Evolutionary conservation across 1,284 basidiomycete species (phyloP).

Genomic region (Apiotrichum sp.): DNA sequence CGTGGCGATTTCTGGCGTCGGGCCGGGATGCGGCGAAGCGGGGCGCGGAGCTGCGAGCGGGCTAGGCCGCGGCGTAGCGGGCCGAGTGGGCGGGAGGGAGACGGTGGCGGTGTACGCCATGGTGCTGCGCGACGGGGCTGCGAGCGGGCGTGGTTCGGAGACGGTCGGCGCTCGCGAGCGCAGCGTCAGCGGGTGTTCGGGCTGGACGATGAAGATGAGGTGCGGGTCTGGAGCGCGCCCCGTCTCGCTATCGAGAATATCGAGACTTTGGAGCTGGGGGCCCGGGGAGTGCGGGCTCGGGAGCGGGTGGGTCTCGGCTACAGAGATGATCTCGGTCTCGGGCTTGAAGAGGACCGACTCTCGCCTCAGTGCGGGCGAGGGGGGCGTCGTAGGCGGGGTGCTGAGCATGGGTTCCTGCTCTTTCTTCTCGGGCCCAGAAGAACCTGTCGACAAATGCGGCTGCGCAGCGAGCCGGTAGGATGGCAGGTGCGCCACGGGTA

Average conservation of each 20-base stretch:
- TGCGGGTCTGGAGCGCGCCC: too few relatives aligned
- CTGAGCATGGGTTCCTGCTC: background rate
- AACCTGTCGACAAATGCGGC: background rate
- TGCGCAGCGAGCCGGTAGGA: background rate
- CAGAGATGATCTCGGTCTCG: background rate
- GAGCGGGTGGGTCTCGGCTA: too few relatives aligned
- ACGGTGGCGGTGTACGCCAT: background rate
- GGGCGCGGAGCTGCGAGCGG: background rate
- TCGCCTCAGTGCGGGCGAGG: background rate
- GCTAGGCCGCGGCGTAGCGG: background rate
- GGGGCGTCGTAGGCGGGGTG: slow-evolving; percentile 4
- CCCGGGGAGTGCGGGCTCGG: too few relatives aligned
- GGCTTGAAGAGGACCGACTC: background rate
- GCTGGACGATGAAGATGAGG: too few relatives aligned
- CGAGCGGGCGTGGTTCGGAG: background rate
- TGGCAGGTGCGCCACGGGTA: background rate
- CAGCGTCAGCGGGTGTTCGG: too few relatives aligned
- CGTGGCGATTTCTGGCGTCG: background rate
- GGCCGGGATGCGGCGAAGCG: background rate
- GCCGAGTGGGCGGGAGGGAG: background rate
- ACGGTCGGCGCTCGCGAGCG: too few relatives aligned
- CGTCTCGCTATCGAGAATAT: background rate
- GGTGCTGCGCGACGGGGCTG: background rate
- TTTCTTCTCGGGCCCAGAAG: background rate
- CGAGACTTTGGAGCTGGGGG: background rate